Evolutionary conservation across 176 grass and related monocot genomes (phyloP), one percentile per base, ranked within the genome.

Genomic region (Raddia guianensis): DNA sequence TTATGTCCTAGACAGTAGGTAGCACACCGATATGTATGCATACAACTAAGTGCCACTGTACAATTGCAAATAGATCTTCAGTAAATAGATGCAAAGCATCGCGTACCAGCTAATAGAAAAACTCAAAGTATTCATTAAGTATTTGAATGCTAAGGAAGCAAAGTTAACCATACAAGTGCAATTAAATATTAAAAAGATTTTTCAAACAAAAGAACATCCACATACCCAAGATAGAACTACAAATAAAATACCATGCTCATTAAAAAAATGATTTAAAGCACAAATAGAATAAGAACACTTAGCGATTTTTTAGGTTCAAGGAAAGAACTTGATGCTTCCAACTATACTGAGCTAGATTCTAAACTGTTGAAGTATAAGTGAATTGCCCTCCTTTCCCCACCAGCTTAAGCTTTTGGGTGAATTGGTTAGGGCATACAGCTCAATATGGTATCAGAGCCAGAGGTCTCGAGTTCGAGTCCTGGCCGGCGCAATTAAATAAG

Each of bases 261-360:
- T 44, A 50, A 18, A 50, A 74, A 59, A 16, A 83, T n/a, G 63
- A 40, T 40, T 65, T 5, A 64, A 54, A 49, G 9, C 70, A 82
- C 20, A 70, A 7, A 51, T 70, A 12, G 33, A 70, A 89, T 70
- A 75, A 79, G 19, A 78, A 14, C 7, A 75, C 5, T 49, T 55
- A 49, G 44, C 33, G 60, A 40, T n/a, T n/a, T n/a, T n/a, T n/a
- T n/a, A n/a, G 27, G 27, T 27, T 27, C 27, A 27, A 54, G 53
- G n/a, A 87, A 32, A 47, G 67, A 34, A 97, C 88, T 82, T 88
- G 65, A 19, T 81, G 49, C 68, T 73, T 73, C 59, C 40, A 75
- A 63, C 14, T 78, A 66, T 52, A 75, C 74, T 76, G 87, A 73
- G 68, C n/a, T 57, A 42, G 61, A 50, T 79, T n/a, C n/a, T n/a